A percentile compares a stretch with the other conserved stretches of the same genome.
These are phyloP conservation scores for Alternaria brassicae DNA, from an alignment of 2,329 filamentous ascomycete genomes.

Conservation along the genomic window DNA sequence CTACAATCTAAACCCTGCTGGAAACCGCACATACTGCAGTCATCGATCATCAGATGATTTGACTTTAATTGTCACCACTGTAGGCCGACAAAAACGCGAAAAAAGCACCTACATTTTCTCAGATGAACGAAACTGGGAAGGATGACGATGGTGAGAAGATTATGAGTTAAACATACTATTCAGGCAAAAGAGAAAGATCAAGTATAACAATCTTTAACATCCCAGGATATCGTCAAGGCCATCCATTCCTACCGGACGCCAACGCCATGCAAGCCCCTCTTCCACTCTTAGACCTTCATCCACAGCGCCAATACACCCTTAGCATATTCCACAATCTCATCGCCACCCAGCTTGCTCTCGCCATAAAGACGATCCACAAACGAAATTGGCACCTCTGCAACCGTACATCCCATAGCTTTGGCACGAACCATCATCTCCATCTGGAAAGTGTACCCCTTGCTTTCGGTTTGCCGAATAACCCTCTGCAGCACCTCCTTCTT, in stretches of 20 bases:
- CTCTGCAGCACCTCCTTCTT: slow-evolving; percentile 89
- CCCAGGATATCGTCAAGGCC: slow-evolving; percentile 8
- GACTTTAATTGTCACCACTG: too few species aligned
- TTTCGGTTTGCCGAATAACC: slow-evolving; percentile 89
- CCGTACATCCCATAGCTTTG: slow-evolving; percentile 92
- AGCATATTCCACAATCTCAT: slow-evolving; percentile 96
- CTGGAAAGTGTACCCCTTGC: slow-evolving; percentile 98
- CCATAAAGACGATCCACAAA: slow-evolving; percentile 94
- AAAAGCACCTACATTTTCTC: too few species aligned
- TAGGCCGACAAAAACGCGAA: not conserved
- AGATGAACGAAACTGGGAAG: too few species aligned
- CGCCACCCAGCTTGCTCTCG: slow-evolving; percentile 90
- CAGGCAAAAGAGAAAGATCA: slow-evolving; percentile 9
- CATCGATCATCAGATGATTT: not conserved
- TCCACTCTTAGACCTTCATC: slow-evolving; percentile 54
- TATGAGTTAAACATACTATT: slow-evolving; percentile 21
- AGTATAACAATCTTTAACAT: not conserved
- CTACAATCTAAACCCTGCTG: not conserved
- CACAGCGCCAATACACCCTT: slow-evolving; percentile 65
- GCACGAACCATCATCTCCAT: slow-evolving; percentile 99
- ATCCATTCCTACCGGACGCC: slow-evolving; percentile 30
- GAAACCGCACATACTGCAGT: too few species aligned
- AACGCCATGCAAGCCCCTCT: slow-evolving; percentile 30
- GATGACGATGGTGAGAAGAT: slow-evolving; percentile 8
- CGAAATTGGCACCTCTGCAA: slow-evolving; percentile 93